Percentiles rank a stretch among this genome's conserved stretches.
These are phyloP conservation scores for Ceratocystis lukuohia DNA, from an alignment of 2,329 filamentous ascomycete genomes.

Conservation along the genomic window DNA sequence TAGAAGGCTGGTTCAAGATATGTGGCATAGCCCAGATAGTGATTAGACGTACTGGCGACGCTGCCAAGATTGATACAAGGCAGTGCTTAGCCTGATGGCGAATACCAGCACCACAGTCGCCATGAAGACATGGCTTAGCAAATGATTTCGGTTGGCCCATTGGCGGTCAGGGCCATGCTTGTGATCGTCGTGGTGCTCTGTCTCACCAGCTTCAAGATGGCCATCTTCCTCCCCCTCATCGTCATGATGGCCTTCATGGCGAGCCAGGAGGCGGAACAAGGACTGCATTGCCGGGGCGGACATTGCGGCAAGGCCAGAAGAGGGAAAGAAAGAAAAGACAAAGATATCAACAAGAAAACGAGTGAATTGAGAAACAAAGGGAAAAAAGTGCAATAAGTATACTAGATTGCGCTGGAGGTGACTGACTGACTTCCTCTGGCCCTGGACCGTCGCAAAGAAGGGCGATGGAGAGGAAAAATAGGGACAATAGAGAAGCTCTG, in stretches of 20 bases:
- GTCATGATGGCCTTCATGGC: constrained; percentile 18
- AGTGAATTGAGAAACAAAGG: neutral
- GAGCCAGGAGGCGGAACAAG: constrained; percentile 7
- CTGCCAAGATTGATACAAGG: constrained; percentile 9
- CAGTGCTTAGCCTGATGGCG: neutral
- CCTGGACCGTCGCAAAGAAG: constrained; percentile 1
- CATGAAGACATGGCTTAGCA: constrained; percentile 14
- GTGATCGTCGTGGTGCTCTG: constrained; percentile 6
- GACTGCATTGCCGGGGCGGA: neutral
- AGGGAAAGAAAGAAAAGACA: neutral
- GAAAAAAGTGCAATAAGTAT: neutral
- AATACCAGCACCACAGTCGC: constrained; percentile 9
- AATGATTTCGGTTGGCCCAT: constrained; percentile 18
- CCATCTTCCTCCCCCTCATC: constrained; percentile 10
- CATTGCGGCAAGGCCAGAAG: constrained; percentile 1
- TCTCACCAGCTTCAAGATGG: neutral
- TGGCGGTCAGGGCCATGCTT: constrained; percentile 13
- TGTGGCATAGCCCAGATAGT: neutral
- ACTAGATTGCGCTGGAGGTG: neutral
- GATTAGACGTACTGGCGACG: constrained; percentile 16
- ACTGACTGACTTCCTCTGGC: neutral
- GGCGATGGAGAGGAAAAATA: constrained; percentile 10
- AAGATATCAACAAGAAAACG: neutral
- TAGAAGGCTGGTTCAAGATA: neutral
- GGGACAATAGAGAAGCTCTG: neutral